A percentile compares a stretch with the other conserved stretches of the same genome.
These are phyloP conservation scores for Monilinia polystroma DNA, from an alignment of 2,329 filamentous ascomycete genomes.

Conservation along the genomic window DNA sequence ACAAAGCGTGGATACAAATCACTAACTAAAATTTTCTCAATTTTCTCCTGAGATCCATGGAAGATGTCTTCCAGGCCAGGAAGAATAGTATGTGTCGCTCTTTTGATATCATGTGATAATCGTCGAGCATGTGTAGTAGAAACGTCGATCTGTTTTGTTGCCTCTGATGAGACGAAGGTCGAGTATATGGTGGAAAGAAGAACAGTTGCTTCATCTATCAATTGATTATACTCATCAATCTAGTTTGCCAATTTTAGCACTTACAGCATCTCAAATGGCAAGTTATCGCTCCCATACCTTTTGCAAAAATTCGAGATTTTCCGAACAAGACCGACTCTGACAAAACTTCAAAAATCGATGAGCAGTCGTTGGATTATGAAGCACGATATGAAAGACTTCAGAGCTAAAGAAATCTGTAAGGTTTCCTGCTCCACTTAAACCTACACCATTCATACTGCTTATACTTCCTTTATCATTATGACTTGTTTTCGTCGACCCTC, in stretches of 20 bases:
- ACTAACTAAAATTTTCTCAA: slow-evolving; percentile 47
- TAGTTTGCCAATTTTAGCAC: slow-evolving; percentile 26
- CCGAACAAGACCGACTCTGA: slow-evolving; percentile 47
- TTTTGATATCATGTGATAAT: slow-evolving; percentile 31
- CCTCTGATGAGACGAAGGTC: slow-evolving; percentile 44
- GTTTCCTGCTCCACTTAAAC: slow-evolving; percentile 9
- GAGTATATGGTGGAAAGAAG: slow-evolving; percentile 48
- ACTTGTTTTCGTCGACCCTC: not conserved
- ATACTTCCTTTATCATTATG: slow-evolving; percentile 12
- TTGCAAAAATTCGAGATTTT: slow-evolving; percentile 53
- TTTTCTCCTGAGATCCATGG: slow-evolving; percentile 45
- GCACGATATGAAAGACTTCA: slow-evolving; percentile 51
- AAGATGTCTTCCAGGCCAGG: slow-evolving; percentile 38
- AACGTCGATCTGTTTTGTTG: slow-evolving; percentile 36
- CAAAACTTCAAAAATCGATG: slow-evolving; percentile 52
- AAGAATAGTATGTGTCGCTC: slow-evolving; percentile 36
- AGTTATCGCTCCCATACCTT: slow-evolving; percentile 43
- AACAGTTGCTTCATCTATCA: slow-evolving; percentile 47
- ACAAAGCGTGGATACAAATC: slow-evolving; percentile 55
- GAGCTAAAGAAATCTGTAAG: slow-evolving; percentile 50
- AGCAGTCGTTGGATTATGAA: slow-evolving; percentile 50
- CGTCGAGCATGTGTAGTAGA: slow-evolving; percentile 28
- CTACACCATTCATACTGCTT: slow-evolving; percentile 12
- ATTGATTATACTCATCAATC: slow-evolving; percentile 48
- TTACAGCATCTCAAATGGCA: not conserved